Evolutionary conservation across 2,329 filamentous ascomycete species (phyloP).

Genomic region (Aspergillus jensenii): DNA sequence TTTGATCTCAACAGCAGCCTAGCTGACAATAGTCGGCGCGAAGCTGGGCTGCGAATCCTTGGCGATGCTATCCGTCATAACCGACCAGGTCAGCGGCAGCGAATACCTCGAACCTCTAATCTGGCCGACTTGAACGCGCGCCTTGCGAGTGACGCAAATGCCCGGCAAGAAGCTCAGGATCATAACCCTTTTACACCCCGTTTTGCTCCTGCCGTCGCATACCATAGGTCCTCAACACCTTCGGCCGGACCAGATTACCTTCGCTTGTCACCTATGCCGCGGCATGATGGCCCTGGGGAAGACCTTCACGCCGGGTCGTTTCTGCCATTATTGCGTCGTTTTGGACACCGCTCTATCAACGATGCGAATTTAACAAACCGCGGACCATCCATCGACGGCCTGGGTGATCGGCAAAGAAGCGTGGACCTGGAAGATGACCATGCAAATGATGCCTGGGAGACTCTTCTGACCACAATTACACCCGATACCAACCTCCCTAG

Average conservation of each 20-base stretch:
- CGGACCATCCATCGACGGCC: slow-evolving; percentile 59
- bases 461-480: slow-evolving; percentile 74
- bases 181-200: slow-evolving; percentile 39
- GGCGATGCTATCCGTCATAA: slow-evolving; percentile 35
- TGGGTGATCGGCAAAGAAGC: slow-evolving; percentile 82
- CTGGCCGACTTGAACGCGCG: slow-evolving; percentile 27
- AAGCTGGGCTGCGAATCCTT: slow-evolving; percentile 36
- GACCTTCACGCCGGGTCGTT: slow-evolving; percentile 20
- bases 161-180: slow-evolving; percentile 17
- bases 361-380: slow-evolving; percentile 21
- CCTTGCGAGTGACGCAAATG: slow-evolving; percentile 17
- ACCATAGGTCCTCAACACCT: slow-evolving; percentile 26
- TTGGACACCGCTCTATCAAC: slow-evolving; percentile 34
- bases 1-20: slow-evolving; percentile 24
- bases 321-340: slow-evolving; percentile 32
- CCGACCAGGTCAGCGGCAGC: slow-evolving; percentile 33
- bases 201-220: slow-evolving; percentile 45
- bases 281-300: slow-evolving; percentile 20
- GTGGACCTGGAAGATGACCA: slow-evolving; percentile 61
- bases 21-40: slow-evolving; percentile 28
- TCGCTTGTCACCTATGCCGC: slow-evolving; percentile 26
- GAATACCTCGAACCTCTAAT: slow-evolving; percentile 37
- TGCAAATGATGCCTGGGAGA: slow-evolving; percentile 70
- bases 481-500: slow-evolving; percentile 80
- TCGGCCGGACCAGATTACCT: slow-evolving; percentile 19